Evolutionary conservation across 805 yeast species (phyloP).

Genomic region (Saturnispora gosingensis): DNA sequence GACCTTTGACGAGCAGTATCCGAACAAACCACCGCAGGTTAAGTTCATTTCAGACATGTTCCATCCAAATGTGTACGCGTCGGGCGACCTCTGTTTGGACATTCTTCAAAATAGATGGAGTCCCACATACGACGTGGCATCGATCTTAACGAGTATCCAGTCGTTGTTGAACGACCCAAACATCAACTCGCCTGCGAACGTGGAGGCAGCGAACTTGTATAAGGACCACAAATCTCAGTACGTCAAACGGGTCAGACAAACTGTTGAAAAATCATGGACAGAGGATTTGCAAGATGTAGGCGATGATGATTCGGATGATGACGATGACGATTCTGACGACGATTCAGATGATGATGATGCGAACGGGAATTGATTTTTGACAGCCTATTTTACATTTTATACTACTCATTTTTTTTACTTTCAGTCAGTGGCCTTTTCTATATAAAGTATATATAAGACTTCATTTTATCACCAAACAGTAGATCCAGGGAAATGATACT

Average conservation of each 20-base stretch:
- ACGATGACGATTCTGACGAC: conserved; percentile 24
- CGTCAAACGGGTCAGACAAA: conserved; percentile 81
- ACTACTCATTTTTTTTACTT: not conserved
- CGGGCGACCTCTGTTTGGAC: conserved; percentile 92
- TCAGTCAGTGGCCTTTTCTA: not conserved
- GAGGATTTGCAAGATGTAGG: conserved; percentile 62
- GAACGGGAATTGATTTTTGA: conserved; percentile 7
- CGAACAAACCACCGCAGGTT: conserved; percentile 92
- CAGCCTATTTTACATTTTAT: not conserved
- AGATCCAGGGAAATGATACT: no score
- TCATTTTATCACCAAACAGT: not conserved
- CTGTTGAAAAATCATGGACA: conserved; percentile 92
- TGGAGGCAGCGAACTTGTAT: conserved; percentile 92
- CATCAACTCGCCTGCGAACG: conserved; percentile 94
- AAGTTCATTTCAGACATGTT: conserved; percentile 91
- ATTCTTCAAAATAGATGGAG: conserved; percentile 97
- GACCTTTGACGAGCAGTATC: conserved; percentile 94
- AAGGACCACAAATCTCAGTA: conserved; percentile 93
- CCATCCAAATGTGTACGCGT: conserved; percentile 94
- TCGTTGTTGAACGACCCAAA: conserved; percentile 91
- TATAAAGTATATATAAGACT: not conserved
- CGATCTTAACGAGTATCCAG: conserved; percentile 88
- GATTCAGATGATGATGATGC: conserved; percentile 18
- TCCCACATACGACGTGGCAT: conserved; percentile 95
- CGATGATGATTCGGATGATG: conserved; percentile 33